Evolutionary conservation across 495 filamentous ascomycete genomes (phyloP).

Genomic region (Aspergillus haitiensis): DNA sequence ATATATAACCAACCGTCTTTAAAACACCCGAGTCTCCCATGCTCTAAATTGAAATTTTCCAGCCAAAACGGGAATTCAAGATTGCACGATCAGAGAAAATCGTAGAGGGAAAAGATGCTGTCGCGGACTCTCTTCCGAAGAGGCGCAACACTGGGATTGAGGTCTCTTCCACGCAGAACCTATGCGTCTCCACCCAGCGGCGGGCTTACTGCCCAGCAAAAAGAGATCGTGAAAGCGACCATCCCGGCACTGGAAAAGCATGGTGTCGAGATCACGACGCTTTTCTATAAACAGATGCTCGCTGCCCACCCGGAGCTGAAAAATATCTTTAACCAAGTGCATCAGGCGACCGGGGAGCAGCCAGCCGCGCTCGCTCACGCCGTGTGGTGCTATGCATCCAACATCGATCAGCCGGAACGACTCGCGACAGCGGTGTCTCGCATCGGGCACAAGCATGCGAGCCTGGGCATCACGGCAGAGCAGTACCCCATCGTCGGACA

Average conservation of each 20-base stretch:
- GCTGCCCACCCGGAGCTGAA: conserved; percentile 53
- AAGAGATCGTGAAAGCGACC: conserved; percentile 29
- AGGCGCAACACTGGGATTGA: not conserved
- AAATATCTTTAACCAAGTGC: conserved; percentile 62
- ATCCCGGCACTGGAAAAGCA: conserved; percentile 58
- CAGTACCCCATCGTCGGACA: conserved; percentile 64
- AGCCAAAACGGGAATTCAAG: too few relatives aligned
- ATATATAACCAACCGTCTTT: too few relatives aligned
- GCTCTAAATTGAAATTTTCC: not conserved
- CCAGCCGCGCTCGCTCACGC: conserved; percentile 60
- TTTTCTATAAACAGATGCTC: conserved; percentile 63
- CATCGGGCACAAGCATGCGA: conserved; percentile 68
- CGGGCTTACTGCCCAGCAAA: conserved; percentile 23
- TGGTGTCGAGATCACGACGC: conserved; percentile 57
- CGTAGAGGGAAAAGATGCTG: too few relatives aligned
- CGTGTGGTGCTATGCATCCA: conserved; percentile 61
- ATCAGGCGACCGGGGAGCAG: conserved; percentile 59
- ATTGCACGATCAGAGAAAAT: too few relatives aligned
- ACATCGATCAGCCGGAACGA: conserved; percentile 61
- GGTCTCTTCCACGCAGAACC: not conserved
- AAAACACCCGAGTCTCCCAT: not conserved
- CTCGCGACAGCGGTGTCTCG: conserved; percentile 59
- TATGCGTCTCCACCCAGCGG: not conserved
- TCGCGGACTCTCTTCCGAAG: too few relatives aligned
- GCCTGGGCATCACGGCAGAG: conserved; percentile 58